Conservation (phyloP, 2,329 filamentous ascomycete species). For the Amauroascus niger region DNA sequence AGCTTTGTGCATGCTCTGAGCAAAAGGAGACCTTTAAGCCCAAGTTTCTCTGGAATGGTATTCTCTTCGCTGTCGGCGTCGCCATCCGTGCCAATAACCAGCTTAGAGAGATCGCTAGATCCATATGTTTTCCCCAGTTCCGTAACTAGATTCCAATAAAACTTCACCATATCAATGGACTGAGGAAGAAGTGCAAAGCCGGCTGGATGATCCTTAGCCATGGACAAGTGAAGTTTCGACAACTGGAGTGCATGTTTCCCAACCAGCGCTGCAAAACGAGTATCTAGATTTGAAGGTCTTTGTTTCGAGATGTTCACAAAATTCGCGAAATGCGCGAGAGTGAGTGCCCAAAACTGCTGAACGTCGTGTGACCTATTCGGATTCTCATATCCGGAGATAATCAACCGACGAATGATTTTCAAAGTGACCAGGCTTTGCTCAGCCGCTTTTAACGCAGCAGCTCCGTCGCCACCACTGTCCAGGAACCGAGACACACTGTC, state of each 20-base stretch:
- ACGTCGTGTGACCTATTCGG: conserved; percentile 71
- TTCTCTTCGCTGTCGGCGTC: conserved; percentile 41
- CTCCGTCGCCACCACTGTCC: conserved; percentile 48
- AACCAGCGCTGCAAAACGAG: conserved; percentile 51
- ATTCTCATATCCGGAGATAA: conserved; percentile 72
- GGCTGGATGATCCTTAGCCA: conserved; percentile 68
- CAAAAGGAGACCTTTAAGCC: conserved; percentile 71
- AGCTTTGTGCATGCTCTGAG: conserved; percentile 76
- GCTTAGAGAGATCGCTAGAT: conserved; percentile 23
- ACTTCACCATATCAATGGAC: conserved; percentile 63
- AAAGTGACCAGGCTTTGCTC: conserved; percentile 68
- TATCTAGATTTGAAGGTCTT: conserved; percentile 45
- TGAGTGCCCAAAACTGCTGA: conserved; percentile 67
- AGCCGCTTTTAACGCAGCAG: conserved; percentile 54
- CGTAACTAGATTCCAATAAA: conserved; percentile 76
- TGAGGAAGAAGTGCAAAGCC: conserved; percentile 76
- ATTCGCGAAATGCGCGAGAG: conserved; percentile 66
- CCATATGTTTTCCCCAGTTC: conserved; percentile 62
- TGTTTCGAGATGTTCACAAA: conserved; percentile 57
- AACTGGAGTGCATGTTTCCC: conserved; percentile 84
- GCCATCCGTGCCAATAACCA: conserved; percentile 35
- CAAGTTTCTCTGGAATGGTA: conserved; percentile 64
- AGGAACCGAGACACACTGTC: conserved; percentile 57
- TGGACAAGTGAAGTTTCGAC: conserved; percentile 80
- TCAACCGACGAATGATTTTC: conserved; percentile 67